Conservation (phyloP, 164 flowering plant genomes). For the Stephania cephalantha region DNA sequence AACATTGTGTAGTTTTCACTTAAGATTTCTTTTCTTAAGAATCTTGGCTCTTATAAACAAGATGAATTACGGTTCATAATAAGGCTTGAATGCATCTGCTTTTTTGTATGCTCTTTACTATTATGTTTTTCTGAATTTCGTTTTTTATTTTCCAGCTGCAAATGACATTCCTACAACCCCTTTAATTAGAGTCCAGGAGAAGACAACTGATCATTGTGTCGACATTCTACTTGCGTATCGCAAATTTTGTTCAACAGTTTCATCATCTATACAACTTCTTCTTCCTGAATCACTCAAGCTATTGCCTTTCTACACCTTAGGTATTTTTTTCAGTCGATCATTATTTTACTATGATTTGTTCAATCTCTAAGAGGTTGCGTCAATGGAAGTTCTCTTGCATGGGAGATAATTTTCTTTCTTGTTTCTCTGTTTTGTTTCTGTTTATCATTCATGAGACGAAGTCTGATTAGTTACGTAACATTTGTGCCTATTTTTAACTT, state of each 20-base stretch:
- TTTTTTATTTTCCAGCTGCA: conserved; percentile 44
- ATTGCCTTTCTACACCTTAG: conserved; percentile 81
- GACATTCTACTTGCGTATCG: conserved; percentile 77
- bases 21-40: too few species aligned
- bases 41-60: too few species aligned
- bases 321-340: conserved; percentile 28
- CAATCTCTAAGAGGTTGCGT: background rate
- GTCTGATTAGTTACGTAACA: background rate
- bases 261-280: conserved; percentile 92
- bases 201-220: conserved; percentile 62
- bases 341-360: too few species aligned
- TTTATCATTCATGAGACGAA: background rate
- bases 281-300: conserved; percentile 97
- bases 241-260: conserved; percentile 91
- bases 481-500: too few species aligned
- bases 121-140: background rate
- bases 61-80: background rate
- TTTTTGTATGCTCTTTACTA: too few species aligned
- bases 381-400: background rate
- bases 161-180: conserved; percentile 65
- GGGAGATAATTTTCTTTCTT: background rate
- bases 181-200: conserved; percentile 63
- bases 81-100: too few species aligned
- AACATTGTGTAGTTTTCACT: too few species aligned
- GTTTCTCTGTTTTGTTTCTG: background rate